phyloP scores from a whole-genome alignment of 108 stramenopile genomes.

The Nitzschia palea region DNA sequence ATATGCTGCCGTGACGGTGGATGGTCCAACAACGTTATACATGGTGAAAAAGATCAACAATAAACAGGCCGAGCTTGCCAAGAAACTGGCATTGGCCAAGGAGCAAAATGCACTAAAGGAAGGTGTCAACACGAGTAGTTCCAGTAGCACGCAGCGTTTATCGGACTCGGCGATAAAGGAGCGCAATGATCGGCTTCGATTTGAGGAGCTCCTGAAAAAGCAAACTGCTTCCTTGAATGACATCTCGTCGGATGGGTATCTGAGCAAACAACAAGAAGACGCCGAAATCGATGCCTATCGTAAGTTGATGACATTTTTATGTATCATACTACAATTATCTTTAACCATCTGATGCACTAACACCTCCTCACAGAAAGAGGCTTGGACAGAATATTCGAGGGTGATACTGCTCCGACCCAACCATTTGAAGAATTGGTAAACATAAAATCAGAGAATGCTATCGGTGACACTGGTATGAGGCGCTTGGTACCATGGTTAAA shows the following conservation, averaged over 20 bases:
- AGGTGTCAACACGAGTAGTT: background rate
- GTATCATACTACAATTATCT: too few species aligned
- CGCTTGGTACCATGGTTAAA: conserved; percentile 67
- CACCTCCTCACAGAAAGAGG: conserved; percentile 34
- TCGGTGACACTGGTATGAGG: conserved; percentile 40
- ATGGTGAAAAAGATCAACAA: conserved; percentile 31
- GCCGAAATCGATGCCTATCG: conserved; percentile 63
- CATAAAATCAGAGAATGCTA: conserved; percentile 45
- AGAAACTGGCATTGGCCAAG: conserved; percentile 60
- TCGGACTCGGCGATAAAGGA: conserved; percentile 69
- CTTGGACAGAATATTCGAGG: conserved; percentile 68
- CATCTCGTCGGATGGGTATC: conserved; percentile 48
- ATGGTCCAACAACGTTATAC: background rate
- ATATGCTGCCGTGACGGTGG: too few species aligned
- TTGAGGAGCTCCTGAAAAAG: conserved; percentile 64
- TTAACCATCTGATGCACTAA: too few species aligned
- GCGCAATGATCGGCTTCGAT: conserved; percentile 72
- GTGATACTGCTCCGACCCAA: conserved; percentile 72
- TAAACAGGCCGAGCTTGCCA: conserved; percentile 65
- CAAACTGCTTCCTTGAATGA: conserved; percentile 30
- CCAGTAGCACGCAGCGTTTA: conserved; percentile 9
- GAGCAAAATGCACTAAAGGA: conserved; percentile 41
- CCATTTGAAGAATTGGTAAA: conserved; percentile 65
- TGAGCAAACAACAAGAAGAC: conserved; percentile 74
- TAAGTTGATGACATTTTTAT: conserved; percentile 31